Evolutionary conservation across 495 filamentous ascomycete species (phyloP), one percentile per base, ranked within the genome.

Genomic region (Penicillium arizonense): DNA sequence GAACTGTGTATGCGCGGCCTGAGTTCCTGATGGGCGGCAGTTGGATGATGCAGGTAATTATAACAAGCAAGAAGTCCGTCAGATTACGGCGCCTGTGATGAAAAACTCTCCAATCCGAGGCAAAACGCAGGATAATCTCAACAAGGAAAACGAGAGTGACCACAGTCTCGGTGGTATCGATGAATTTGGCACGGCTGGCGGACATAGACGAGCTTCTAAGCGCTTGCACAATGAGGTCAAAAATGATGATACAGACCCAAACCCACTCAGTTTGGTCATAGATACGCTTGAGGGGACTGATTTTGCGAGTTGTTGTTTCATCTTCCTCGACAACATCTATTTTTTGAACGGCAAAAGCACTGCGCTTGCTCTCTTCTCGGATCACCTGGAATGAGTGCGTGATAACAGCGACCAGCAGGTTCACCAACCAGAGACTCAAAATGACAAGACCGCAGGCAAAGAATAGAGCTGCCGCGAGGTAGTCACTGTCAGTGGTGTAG

Each of bases 321-420:
- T 74, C 71, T 21, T 61, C 61, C 12, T 75, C 63, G n/a, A 64
- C 50, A 5, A 40, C 55, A 45, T 78, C 77, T 45, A 88, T 77
- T 24, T 90, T 81, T 47, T 91, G 82, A 14, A 82, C 82, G 16
- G 93, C 89, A 68, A 99, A 99, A 8, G 94, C 92, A 70, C 91
- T 96, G 39, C 85, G 84, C 68, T 88, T 89, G 71, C 91, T 95
- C 67, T 99, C 94, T 70, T 99, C 94, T 55, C 94, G 83, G 58
- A 97, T 99, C 56, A 99, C 89, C 68, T 99, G 95, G 64, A 99
- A 97, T 7, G 94, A 96, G 20, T 93, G 94, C 0, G 94, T 99
- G 61, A 99, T 99, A 50, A 99, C 95, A 10, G 94, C 94, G 64
- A 99, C 94, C 23, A 99, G 77, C 73, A 99, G 82, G 70, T 96